Conservation (phyloP, 768 basidiomycete species). For the Auricularia sp. region DNA sequence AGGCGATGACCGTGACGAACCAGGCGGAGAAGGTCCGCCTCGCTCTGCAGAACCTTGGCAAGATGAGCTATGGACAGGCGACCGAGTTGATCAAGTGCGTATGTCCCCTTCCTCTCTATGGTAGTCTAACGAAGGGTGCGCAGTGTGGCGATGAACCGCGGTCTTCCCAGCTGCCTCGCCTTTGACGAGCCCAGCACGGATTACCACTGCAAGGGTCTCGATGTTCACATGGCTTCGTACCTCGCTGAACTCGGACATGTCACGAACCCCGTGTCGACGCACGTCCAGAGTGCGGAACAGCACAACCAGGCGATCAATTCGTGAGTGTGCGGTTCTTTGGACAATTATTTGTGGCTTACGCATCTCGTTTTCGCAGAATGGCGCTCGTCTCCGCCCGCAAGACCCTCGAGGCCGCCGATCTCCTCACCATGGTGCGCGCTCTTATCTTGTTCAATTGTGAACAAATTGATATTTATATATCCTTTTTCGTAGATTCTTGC, state of each 20-base stretch:
- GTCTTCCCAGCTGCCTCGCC: conserved; percentile 16
- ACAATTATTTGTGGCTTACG: neutral
- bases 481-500: conserved; percentile 12
- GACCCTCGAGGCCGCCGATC: conserved; percentile 19
- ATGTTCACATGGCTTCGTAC: conserved; percentile 19
- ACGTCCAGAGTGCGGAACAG: conserved; percentile 21
- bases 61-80: conserved; percentile 16
- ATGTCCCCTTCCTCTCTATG: no score
- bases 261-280: conserved; percentile 18
- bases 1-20: conserved; percentile 15
- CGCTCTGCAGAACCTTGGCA: conserved; percentile 17
- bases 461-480: neutral
- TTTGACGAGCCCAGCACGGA: conserved; percentile 11
- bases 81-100: conserved; percentile 18
- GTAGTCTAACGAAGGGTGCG: no score
- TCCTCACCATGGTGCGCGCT: conserved; percentile 14
- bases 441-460: neutral
- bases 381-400: conserved; percentile 20
- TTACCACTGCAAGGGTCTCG: conserved; percentile 21
- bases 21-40: conserved; percentile 19
- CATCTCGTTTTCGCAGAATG: conserved; percentile 4
- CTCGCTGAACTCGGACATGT: conserved; percentile 17
- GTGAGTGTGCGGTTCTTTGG: neutral
- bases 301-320: conserved; percentile 22
- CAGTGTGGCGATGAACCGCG: conserved; percentile 15